Evolutionary conservation across 441 rosid genomes (phyloP).

Genomic region (Brassica balearica): DNA sequence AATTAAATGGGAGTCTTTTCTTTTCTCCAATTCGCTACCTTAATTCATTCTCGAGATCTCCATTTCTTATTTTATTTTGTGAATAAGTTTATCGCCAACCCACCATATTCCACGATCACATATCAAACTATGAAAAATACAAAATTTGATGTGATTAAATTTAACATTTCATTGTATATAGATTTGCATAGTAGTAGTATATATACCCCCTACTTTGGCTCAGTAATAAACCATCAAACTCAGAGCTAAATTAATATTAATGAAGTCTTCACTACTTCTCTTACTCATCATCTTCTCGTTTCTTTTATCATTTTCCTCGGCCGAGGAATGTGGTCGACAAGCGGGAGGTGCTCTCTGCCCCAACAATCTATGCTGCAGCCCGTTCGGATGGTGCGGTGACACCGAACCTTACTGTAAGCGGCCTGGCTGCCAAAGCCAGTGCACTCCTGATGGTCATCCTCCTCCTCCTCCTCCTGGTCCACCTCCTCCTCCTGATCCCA

Average conservation of each 20-base stretch:
- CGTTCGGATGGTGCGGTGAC: background rate
- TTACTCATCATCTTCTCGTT: background rate
- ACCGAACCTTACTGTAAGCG: background rate
- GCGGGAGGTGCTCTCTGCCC: background rate
- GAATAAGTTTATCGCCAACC: background rate
- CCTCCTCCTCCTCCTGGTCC: background rate
- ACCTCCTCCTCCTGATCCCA: background rate
- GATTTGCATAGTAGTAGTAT: background rate
- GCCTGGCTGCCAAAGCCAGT: background rate
- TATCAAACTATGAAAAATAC: background rate
- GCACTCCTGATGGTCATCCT: background rate
- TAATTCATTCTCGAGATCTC: background rate
- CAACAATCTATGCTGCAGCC: background rate
- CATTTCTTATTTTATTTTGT: background rate
- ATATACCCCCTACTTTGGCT: background rate
- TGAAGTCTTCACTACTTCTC: background rate
- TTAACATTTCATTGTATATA: background rate
- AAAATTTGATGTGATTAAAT: background rate
- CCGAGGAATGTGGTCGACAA: background rate
- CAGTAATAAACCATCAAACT: background rate
- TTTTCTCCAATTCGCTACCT: background rate
- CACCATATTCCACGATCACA: background rate
- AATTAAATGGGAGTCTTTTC: background rate
- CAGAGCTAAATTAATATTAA: background rate
- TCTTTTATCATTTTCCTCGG: background rate